Evolutionary conservation across 768 basidiomycete genomes (phyloP).

Genomic region (Tylopilus plumbeoviolaceoides): DNA sequence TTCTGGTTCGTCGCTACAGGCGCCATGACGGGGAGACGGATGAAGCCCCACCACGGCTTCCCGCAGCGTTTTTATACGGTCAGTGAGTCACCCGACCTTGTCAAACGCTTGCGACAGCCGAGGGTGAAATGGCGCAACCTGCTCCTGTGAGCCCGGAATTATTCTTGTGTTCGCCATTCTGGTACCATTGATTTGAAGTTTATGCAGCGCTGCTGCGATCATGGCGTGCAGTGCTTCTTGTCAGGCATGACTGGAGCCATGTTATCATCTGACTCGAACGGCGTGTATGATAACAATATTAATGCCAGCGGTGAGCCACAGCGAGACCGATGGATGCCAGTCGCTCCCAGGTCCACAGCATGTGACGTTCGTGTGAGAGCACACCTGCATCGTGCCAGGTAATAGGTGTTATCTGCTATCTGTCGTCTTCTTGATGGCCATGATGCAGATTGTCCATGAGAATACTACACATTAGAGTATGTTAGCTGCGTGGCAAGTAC

Average conservation of each 20-base stretch:
- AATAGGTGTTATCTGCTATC: neutral
- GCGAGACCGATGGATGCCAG: neutral
- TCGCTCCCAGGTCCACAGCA: neutral
- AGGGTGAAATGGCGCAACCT: conserved; percentile 19
- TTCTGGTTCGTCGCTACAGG: conserved; percentile 44
- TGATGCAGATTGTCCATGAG: neutral
- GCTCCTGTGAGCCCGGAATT: conserved; percentile 9
- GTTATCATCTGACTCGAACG: too few species aligned
- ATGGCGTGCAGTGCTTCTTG: too few species aligned
- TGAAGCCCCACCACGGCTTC: neutral
- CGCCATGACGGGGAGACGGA: conserved; percentile 37
- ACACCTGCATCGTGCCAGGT: neutral
- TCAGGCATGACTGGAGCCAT: too few species aligned
- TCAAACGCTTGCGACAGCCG: conserved; percentile 8
- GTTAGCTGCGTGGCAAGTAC: too few species aligned
- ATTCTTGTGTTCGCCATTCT: conserved; percentile 12
- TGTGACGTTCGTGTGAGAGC: conserved; percentile 12
- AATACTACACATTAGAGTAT: too few species aligned
- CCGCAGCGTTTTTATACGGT: conserved; percentile 14
- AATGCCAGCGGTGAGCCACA: too few species aligned
- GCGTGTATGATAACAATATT: too few species aligned
- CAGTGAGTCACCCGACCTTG: neutral
- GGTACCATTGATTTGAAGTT: too few species aligned
- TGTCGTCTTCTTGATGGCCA: neutral
- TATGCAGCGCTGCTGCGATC: neutral